phyloP scores from a whole-genome alignment of 108 stramenopile genomes.

The Chaetoceros muelleri region DNA sequence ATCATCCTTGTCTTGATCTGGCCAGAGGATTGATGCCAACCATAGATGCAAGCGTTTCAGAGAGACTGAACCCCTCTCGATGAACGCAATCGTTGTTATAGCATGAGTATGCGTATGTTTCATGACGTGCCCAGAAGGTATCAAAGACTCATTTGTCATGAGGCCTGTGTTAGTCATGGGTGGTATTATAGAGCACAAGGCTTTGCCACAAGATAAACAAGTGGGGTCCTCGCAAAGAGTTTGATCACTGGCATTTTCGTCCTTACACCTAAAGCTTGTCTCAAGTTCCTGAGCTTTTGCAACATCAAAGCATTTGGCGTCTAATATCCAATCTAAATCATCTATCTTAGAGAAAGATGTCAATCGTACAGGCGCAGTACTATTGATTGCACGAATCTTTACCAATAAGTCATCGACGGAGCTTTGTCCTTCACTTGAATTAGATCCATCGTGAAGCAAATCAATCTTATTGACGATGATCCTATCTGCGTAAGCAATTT shows the following conservation, averaged over 20 bases:
- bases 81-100: constrained; percentile 48
- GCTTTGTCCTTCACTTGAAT: background rate
- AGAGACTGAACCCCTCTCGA: constrained; percentile 35
- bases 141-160: constrained; percentile 1
- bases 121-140: background rate
- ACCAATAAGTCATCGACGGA: constrained; percentile 14
- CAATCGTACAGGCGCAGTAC: constrained; percentile 65
- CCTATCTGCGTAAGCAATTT: constrained; percentile 84
- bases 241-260: background rate
- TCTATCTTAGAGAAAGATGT: constrained; percentile 73
- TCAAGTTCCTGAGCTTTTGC: constrained; percentile 37
- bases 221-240: background rate
- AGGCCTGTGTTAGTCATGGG: constrained; percentile 14
- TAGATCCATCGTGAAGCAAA: constrained; percentile 14
- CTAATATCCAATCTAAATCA: constrained; percentile 76
- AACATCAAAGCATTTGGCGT: constrained; percentile 74
- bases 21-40: constrained; percentile 77
- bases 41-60: constrained; percentile 47
- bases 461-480: constrained; percentile 82
- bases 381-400: constrained; percentile 61
- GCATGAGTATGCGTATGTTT: constrained; percentile 51
- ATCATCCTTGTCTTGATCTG: constrained; percentile 68
- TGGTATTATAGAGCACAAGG: background rate
- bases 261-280: constrained; percentile 3
- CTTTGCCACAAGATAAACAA: background rate